Conservation (phyloP, 2,329 filamentous ascomycete genomes). For the Calonectria henricotiae region DNA sequence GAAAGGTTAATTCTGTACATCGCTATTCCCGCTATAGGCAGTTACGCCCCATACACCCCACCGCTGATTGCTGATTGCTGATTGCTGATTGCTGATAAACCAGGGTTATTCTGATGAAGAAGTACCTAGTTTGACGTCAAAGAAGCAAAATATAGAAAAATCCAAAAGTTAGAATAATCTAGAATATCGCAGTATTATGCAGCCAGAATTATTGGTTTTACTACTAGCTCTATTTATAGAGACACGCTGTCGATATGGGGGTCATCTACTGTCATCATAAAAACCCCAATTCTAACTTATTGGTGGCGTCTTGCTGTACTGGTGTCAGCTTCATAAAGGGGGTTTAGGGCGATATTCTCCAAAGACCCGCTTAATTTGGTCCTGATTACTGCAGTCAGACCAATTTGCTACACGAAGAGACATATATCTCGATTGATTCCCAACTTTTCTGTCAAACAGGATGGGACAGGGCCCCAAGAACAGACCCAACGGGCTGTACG, state of each 20-base stretch:
- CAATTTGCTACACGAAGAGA: background rate
- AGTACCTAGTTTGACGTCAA: too few relatives aligned
- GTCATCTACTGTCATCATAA: background rate
- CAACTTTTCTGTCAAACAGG: background rate
- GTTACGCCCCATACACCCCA: background rate
- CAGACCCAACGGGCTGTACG: too few relatives aligned
- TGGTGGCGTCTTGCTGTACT: background rate
- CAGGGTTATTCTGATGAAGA: too few relatives aligned
- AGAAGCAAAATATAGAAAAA: too few relatives aligned
- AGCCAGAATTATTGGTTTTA: background rate
- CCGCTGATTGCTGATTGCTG: too few relatives aligned
- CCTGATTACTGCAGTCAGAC: background rate
- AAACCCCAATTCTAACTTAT: background rate
- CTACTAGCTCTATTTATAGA: background rate
- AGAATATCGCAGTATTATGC: too few relatives aligned
- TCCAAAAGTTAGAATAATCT: too few relatives aligned
- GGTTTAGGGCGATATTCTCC: background rate
- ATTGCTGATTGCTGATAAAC: too few relatives aligned
- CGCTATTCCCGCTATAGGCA: constrained; percentile 7
- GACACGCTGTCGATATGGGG: too few relatives aligned
- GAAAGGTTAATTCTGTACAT: constrained; percentile 13
- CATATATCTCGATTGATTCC: background rate
- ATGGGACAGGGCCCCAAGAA: too few relatives aligned
- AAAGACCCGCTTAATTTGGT: background rate
- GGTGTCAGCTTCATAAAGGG: background rate